Conservation (phyloP, 176 grass and related monocot species). For the Luzula sylvatica region DNA sequence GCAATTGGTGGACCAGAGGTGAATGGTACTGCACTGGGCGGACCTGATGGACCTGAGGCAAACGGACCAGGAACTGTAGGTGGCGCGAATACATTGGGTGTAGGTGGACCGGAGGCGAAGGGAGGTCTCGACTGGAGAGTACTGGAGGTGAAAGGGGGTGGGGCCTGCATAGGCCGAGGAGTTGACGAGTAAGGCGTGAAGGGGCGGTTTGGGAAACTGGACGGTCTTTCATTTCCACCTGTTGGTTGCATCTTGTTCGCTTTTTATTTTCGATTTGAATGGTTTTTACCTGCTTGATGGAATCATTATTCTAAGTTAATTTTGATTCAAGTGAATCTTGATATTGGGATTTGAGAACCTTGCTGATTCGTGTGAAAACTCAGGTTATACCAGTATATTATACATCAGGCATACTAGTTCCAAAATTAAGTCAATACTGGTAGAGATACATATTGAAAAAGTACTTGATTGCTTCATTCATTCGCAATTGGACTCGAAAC, state of each 20-base stretch:
- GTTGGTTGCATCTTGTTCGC: slow-evolving; percentile 15
- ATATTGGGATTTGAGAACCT: not conserved
- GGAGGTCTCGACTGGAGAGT: slow-evolving; percentile 9
- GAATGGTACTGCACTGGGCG: not conserved
- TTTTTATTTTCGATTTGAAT: not conserved
- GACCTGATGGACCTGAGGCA: slow-evolving; percentile 1
- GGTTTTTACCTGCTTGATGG: not conserved
- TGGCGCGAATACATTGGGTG: not conserved
- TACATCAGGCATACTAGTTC: too few relatives aligned
- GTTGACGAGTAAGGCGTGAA: not conserved
- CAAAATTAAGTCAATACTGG: too few relatives aligned
- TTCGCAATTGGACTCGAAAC: too few relatives aligned
- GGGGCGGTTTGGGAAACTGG: not conserved
- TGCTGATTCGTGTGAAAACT: not conserved
- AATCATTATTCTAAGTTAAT: not conserved
- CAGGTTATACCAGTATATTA: not conserved
- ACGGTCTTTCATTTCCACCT: slow-evolving; percentile 1
- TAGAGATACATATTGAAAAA: too few relatives aligned
- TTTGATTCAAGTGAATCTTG: not conserved
- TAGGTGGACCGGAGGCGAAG: slow-evolving; percentile 6
- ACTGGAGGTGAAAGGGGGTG: slow-evolving; percentile 11
- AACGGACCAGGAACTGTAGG: not conserved
- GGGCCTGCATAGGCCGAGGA: not conserved
- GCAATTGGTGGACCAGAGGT: not conserved
- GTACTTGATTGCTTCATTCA: too few relatives aligned